Evolutionary conservation across 2,329 filamentous ascomycete genomes (phyloP), one percentile per base, ranked within the genome.

Genomic region (Metarhizium album): DNA sequence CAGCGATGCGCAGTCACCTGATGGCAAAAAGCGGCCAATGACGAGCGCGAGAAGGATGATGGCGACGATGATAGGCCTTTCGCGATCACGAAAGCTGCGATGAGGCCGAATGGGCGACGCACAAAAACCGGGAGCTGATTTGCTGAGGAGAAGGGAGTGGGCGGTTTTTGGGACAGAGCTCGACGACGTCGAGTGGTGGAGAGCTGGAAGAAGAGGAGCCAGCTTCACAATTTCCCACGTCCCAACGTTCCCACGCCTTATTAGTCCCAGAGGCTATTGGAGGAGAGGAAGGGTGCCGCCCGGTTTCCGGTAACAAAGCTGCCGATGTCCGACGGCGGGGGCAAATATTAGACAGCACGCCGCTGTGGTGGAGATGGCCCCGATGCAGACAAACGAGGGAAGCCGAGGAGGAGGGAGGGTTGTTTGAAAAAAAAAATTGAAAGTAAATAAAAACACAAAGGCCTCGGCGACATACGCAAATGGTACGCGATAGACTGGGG

Each of bases 11-110:
- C 55, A 58, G 76, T 79, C 76, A 79, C 74, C 74, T 78, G 76
- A 78, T 68, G 58, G 58, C 52, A 53, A 52, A n/a, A 53, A 53
- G 62, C 56, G 64, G 60, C 75, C 76, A 79, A 79, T 79, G 60
- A 60, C 65, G 65, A 65, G 49, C 58, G 57, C 63, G 64, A 74
- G 58, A 60, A 54, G 54, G 63, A 66, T 59, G 67, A 60, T 74
- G 61, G 62, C 61, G 67, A 70, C 65, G 65, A 63, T 77, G 74
- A 79, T 78, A 79, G 76, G 75, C 70, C 62, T 71, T 60, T 59
- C 16, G 60, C 62, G 64, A 65, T 69, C 59, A 70, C 65, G 64
- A 66, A n/a, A 61, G 64, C 61, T 60, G 65, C 60, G 62, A 66
- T 59, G 58, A 58, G 54, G 61, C 59, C 59, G 59, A 66, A 53